Base-by-base conservation (phyloP, 441 rosid genomes). In the Populus hybrid region DNA sequence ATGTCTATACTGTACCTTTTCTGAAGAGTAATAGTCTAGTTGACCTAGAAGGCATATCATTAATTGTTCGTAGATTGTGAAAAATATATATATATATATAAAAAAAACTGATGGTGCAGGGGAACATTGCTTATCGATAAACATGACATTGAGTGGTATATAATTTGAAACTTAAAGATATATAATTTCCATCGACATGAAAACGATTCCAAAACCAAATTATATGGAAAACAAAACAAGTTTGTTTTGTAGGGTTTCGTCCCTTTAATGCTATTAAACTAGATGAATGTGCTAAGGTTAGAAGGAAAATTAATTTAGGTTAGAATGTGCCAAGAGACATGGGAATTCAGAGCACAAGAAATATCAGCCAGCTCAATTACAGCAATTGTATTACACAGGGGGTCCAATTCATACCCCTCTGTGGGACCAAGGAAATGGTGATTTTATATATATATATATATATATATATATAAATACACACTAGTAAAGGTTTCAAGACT, bases 361-460 rank as follows among this genome's bases (percentile, higher is more conserved):
- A 68, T 9, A 28, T 12, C 24, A 63, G 6, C 42, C 64, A 64
- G 26, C 75, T 56, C 64, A 21, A 3, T 28, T 3, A 5, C 73
- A 14, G 14, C 4, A 31, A n/a, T 63, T 28, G 68, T 16, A 3
- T 28, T 2, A 28, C 29, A 28, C 3, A 28, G 31, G 31, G 31
- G 31, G 31, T 29, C 21, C 53, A 26, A 71, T n/a, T 28, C 40
- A 6, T 53, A 42, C 29, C 9, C 40, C 72, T 67, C 8, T 0
- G n/a, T 6, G n/a, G 71, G 63, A 10, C 64, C 38, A 9, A 40
- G n/a, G 42, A 31, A 29, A 8, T 2, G 2, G 40, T 20, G n/a
- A n/a, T n/a, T 1, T 1, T 1, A 24, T 1, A 24, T 1, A 24
- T 1, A 24, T n/a, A n/a, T n/a, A n/a, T n/a, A n/a, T n/a, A n/a